Percentiles rank a stretch among this genome's conserved stretches.
These are phyloP conservation scores for Monosporozyma solicola DNA, from an alignment of 805 yeast genomes.

Conservation along the genomic window DNA sequence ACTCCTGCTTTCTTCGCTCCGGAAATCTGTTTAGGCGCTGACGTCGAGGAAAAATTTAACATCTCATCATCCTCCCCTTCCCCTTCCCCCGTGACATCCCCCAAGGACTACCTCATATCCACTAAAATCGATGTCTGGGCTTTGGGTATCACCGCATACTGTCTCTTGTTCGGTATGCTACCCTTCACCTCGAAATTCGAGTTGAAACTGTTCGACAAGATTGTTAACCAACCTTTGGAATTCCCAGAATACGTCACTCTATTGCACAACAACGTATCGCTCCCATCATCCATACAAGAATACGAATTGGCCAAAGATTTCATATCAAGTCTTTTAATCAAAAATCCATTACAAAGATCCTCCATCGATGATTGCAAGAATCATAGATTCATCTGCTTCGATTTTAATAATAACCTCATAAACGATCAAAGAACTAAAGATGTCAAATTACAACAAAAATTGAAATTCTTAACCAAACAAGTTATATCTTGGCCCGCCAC, in stretches of 20 bases:
- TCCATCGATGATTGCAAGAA: slow-evolving; percentile 62
- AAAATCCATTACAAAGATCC: slow-evolving; percentile 60
- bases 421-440: slow-evolving; percentile 13
- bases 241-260: slow-evolving; percentile 41
- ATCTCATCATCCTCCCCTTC: slow-evolving; percentile 31
- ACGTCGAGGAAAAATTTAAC: slow-evolving; percentile 16
- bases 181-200: slow-evolving; percentile 87
- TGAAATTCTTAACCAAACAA: slow-evolving; percentile 11
- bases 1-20: slow-evolving; percentile 97
- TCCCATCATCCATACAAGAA: slow-evolving; percentile 36
- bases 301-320: slow-evolving; percentile 44
- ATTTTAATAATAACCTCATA: slow-evolving; percentile 22
- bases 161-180: slow-evolving; percentile 75
- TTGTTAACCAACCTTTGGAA: slow-evolving; percentile 49
- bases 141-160: slow-evolving; percentile 81
- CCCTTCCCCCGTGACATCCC: background rate
- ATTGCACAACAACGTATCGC: slow-evolving; percentile 24
- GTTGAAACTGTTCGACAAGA: slow-evolving; percentile 58
- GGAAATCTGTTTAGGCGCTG: slow-evolving; percentile 63
- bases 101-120: slow-evolving; percentile 37
- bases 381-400: slow-evolving; percentile 59
- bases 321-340: slow-evolving; percentile 50
- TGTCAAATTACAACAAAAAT: slow-evolving; percentile 12
- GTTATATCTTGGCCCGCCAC: background rate
- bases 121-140: slow-evolving; percentile 97